Percentiles rank a stretch among this genome's conserved stretches.
Conservation (phyloP, 1,139 yeast species). For the Scheffersomyces titani region DNA sequence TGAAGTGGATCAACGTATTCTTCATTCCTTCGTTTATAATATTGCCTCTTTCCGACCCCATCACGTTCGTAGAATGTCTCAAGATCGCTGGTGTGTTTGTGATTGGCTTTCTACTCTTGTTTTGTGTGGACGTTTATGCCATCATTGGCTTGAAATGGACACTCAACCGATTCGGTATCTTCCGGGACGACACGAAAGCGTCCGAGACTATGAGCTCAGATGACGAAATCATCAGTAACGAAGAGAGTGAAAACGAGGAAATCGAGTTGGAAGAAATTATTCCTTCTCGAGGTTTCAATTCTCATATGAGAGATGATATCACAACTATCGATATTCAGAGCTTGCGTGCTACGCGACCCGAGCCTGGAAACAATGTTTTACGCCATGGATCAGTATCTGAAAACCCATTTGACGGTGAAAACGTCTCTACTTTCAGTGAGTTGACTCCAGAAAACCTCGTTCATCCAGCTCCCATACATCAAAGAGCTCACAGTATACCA, state of each 20-base stretch:
- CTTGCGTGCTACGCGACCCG: constrained; percentile 18
- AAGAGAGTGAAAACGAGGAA: constrained; percentile 20
- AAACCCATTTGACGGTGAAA: neutral
- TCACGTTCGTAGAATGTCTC: constrained; percentile 66
- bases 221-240: neutral
- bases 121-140: constrained; percentile 45
- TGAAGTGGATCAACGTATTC: constrained; percentile 77
- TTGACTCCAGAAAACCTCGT: neutral
- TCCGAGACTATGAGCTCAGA: constrained; percentile 8
- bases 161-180: constrained; percentile 20
- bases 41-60: constrained; percentile 64
- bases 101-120: constrained; percentile 58
- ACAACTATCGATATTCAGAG: constrained; percentile 35
- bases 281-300: constrained; percentile 11
- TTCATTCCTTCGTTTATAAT: constrained; percentile 78
- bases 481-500: constrained; percentile 1
- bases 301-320: constrained; percentile 38
- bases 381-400: neutral
- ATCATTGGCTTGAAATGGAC: constrained; percentile 31
- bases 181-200: constrained; percentile 15
- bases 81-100: constrained; percentile 75
- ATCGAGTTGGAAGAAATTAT: constrained; percentile 18
- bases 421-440: neutral
- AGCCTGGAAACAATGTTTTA: constrained; percentile 6
- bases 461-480: constrained; percentile 4